phyloP scores from a whole-genome alignment of 176 grass and related monocot species.

The Avena sativa region DNA sequence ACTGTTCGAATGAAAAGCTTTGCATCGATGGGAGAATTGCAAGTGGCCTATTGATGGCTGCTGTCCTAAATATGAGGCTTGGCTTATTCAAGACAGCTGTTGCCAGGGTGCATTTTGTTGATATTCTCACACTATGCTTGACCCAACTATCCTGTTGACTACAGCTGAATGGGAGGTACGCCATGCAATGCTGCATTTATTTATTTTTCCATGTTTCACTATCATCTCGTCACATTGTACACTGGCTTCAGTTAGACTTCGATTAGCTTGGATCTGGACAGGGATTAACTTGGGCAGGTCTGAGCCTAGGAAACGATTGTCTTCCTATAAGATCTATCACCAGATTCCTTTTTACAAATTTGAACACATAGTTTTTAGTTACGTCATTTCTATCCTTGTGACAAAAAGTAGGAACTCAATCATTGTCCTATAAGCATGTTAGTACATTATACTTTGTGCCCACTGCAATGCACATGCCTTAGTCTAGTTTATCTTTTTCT shows the following conservation, averaged over 20 bases:
- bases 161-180: too few species aligned
- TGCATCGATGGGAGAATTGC: too few species aligned
- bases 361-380: neutral
- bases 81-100: too few species aligned
- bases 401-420: neutral
- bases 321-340: constrained; percentile 1
- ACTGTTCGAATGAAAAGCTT: too few species aligned
- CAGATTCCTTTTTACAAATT: neutral
- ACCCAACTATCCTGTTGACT: too few species aligned
- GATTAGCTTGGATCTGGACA: neutral
- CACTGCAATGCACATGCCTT: neutral
- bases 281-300: neutral
- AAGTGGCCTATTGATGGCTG: too few species aligned
- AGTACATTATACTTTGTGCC: neutral
- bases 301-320: neutral
- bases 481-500: neutral
- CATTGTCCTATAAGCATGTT: neutral
- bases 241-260: neutral
- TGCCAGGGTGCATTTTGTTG: too few species aligned
- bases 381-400: neutral
- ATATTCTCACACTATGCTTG: too few species aligned
- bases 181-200: too few species aligned
- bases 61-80: too few species aligned
- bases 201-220: neutral
- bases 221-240: neutral